phyloP scores from a whole-genome alignment of 371 early-diverging fungal genomes.

The Catenaria anguillulae region DNA sequence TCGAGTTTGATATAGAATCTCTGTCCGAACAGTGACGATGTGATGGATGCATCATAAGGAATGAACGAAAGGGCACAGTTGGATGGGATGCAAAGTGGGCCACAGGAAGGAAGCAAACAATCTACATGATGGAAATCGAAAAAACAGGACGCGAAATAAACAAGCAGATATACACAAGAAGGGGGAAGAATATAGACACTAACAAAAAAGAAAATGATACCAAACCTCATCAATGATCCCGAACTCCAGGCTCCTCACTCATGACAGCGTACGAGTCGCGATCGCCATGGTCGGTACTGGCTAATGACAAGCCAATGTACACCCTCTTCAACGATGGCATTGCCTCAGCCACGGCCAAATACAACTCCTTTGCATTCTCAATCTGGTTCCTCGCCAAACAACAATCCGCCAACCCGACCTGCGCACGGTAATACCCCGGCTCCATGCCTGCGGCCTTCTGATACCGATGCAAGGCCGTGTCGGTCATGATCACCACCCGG shows the following conservation, averaged over 20 bases:
- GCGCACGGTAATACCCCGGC: conserved; percentile 1
- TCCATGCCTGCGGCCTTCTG: background rate
- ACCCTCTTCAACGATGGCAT: background rate
- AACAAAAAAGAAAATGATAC: too few relatives aligned
- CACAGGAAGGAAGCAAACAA: background rate
- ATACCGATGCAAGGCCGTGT: background rate
- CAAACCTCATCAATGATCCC: background rate
- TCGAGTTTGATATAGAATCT: too few relatives aligned
- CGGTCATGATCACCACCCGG: background rate
- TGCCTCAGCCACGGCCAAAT: background rate
- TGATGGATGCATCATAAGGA: too few relatives aligned
- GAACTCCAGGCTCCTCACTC: background rate
- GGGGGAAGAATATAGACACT: too few relatives aligned
- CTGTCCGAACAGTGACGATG: too few relatives aligned
- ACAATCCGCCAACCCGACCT: background rate
- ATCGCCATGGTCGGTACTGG: background rate
- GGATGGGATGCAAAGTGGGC: background rate
- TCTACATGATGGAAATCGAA: too few relatives aligned
- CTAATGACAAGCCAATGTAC: background rate
- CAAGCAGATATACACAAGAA: too few relatives aligned
- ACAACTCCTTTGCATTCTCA: background rate
- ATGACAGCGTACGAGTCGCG: background rate
- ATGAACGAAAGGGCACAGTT: background rate
- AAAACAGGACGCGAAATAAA: too few relatives aligned
- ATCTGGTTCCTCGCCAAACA: background rate